A percentile compares a stretch with the other conserved stretches of the same genome.
phyloP scores from a whole-genome alignment of 2,329 filamentous ascomycete species.

The Pestalotiopsis sp. region DNA sequence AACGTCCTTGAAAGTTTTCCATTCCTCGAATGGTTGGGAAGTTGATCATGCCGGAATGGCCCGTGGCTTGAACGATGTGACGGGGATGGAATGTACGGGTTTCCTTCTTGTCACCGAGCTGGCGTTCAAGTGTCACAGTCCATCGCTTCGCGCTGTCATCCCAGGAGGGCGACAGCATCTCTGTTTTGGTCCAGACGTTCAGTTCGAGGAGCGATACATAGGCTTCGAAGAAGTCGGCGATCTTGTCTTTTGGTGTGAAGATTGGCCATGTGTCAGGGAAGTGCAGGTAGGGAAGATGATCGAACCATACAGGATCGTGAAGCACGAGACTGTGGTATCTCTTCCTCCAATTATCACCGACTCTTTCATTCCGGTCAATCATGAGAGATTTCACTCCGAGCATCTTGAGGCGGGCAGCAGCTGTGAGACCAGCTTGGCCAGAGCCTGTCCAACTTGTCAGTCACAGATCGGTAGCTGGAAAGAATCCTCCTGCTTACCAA shows the following conservation, averaged over 20 bases:
- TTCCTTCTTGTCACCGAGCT: conserved; percentile 32
- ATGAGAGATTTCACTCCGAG: conserved; percentile 56
- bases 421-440: conserved; percentile 61
- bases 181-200: conserved; percentile 64
- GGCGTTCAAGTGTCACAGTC: conserved; percentile 45
- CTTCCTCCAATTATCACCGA: conserved; percentile 67
- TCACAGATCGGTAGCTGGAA: neutral
- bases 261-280: conserved; percentile 69
- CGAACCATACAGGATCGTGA: conserved; percentile 66
- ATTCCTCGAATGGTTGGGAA: conserved; percentile 59
- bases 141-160: conserved; percentile 51
- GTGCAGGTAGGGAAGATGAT: conserved; percentile 63
- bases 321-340: conserved; percentile 67
- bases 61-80: conserved; percentile 69
- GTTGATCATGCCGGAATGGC: conserved; percentile 68
- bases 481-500: conserved; percentile 46
- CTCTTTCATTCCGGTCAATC: conserved; percentile 57
- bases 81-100: conserved; percentile 59
- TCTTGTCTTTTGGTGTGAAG: conserved; percentile 73
- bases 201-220: conserved; percentile 68
- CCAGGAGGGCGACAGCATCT: conserved; percentile 48
- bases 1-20: conserved; percentile 51
- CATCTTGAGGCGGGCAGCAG: conserved; percentile 61
- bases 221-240: conserved; percentile 68
- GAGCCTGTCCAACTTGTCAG: conserved; percentile 7